These are phyloP conservation scores for Drechslerella coelobrocha DNA, from an alignment of 2,329 filamentous ascomycete species.

Conservation along the genomic window DNA sequence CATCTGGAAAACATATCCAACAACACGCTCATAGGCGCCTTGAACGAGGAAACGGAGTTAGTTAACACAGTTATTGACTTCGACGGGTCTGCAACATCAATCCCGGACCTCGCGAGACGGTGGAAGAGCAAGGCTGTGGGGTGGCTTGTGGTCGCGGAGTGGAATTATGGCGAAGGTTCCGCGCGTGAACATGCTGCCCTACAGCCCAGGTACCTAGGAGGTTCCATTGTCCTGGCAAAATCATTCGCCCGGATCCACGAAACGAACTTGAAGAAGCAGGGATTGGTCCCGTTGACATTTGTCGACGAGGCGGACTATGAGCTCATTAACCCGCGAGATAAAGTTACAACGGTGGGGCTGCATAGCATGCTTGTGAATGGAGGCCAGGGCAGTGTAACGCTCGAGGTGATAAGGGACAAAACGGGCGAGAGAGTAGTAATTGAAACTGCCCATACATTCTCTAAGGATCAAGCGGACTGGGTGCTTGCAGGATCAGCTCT, in stretches of 20 bases:
- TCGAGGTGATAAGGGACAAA: constrained; percentile 69
- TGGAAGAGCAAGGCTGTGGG: constrained; percentile 79
- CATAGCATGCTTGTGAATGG: constrained; percentile 79
- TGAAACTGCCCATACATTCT: constrained; percentile 84
- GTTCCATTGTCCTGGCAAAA: constrained; percentile 81
- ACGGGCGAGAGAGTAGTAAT: constrained; percentile 71
- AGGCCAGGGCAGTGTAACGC: constrained; percentile 76
- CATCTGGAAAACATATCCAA: constrained; percentile 97
- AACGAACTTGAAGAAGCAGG: constrained; percentile 97
- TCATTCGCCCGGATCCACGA: constrained; percentile 92
- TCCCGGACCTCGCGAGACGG: constrained; percentile 82
- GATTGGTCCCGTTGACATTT: constrained; percentile 92
- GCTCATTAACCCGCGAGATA: constrained; percentile 79
- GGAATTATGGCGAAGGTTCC: constrained; percentile 94
- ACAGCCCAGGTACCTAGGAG: constrained; percentile 88
- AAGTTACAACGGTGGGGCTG: constrained; percentile 80
- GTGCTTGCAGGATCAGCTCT: constrained; percentile 91
- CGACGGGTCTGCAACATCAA: constrained; percentile 75
- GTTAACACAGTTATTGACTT: constrained; percentile 91
- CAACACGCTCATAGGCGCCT: constrained; percentile 94
- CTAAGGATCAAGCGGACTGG: constrained; percentile 87
- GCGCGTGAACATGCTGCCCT: constrained; percentile 88
- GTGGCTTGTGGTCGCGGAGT: constrained; percentile 95
- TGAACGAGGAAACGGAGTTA: constrained; percentile 89
- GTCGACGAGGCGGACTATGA: constrained; percentile 88